phyloP scores from a whole-genome alignment of 176 grass and related monocot species.

The Juncus effusus region DNA sequence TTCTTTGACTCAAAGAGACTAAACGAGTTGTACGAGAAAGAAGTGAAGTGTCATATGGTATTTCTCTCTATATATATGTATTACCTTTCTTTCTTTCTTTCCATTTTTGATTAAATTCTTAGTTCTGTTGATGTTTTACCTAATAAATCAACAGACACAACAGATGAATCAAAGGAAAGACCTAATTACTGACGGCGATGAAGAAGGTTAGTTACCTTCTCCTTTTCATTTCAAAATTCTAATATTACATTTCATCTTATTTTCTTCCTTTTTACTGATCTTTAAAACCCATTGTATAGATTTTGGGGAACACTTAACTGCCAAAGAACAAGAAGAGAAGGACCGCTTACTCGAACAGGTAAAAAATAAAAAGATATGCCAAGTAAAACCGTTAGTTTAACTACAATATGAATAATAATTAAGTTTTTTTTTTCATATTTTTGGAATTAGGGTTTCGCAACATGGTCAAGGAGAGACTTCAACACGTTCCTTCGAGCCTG shows the following conservation, averaged over 20 bases:
- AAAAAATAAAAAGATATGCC: background rate
- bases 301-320: constrained; percentile 43
- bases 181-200: constrained; percentile 71
- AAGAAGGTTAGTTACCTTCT: constrained; percentile 36
- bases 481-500: constrained; percentile 78
- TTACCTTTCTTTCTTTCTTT: constrained; percentile 14
- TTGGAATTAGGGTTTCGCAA: constrained; percentile 56
- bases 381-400: background rate
- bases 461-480: constrained; percentile 79
- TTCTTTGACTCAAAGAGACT: constrained; percentile 71
- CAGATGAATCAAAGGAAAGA: constrained; percentile 73
- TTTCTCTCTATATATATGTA: background rate
- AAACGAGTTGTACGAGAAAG: constrained; percentile 75
- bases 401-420: background rate
- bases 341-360: constrained; percentile 62
- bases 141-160: constrained; percentile 40
- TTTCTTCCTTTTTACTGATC: constrained; percentile 18
- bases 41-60: constrained; percentile 76
- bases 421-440: constrained; percentile 15
- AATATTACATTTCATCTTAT: no score
- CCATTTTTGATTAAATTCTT: background rate
- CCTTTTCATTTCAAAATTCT: no score
- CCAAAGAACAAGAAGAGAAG: constrained; percentile 64
- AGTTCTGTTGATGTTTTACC: constrained; percentile 18
- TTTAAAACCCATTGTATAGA: constrained; percentile 28